These are phyloP conservation scores for Nakazawaea sp. DNA, from an alignment of 805 yeast genomes.

Conservation along the genomic window DNA sequence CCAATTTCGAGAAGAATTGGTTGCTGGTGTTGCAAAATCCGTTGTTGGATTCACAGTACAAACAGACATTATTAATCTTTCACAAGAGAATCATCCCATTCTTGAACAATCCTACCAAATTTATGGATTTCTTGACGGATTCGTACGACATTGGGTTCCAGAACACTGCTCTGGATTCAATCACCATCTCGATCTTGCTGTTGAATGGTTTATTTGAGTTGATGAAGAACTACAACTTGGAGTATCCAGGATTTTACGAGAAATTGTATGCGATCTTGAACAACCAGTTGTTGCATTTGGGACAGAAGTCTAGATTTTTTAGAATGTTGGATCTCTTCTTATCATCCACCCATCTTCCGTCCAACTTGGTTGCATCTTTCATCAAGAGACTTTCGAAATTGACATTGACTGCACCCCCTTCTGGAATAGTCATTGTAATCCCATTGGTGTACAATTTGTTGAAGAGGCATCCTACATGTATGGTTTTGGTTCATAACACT, in stretches of 20 bases:
- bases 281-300: conserved; percentile 66
- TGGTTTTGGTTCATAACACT: conserved; percentile 71
- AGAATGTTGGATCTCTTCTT: conserved; percentile 81
- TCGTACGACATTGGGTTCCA: conserved; percentile 49
- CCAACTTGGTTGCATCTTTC: conserved; percentile 80
- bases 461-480: conserved; percentile 91
- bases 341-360: conserved; percentile 81
- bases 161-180: conserved; percentile 12
- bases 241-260: conserved; percentile 83
- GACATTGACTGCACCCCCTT: conserved; percentile 72
- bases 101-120: conserved; percentile 67
- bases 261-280: conserved; percentile 80
- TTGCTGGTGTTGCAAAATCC: conserved; percentile 45
- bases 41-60: conserved; percentile 50
- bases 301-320: conserved; percentile 81
- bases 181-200: conserved; percentile 50
- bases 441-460: conserved; percentile 90
- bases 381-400: conserved; percentile 76
- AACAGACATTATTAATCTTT: conserved; percentile 57
- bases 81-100: conserved; percentile 84
- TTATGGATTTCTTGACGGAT: conserved; percentile 93
- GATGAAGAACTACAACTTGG: conserved; percentile 76
- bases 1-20: conserved; percentile 68
- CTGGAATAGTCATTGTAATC: conserved; percentile 78
- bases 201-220: conserved; percentile 83